phyloP scores from a whole-genome alignment of 2,329 filamentous ascomycete species.

The Monilinia vaccinii-corymbosi region DNA sequence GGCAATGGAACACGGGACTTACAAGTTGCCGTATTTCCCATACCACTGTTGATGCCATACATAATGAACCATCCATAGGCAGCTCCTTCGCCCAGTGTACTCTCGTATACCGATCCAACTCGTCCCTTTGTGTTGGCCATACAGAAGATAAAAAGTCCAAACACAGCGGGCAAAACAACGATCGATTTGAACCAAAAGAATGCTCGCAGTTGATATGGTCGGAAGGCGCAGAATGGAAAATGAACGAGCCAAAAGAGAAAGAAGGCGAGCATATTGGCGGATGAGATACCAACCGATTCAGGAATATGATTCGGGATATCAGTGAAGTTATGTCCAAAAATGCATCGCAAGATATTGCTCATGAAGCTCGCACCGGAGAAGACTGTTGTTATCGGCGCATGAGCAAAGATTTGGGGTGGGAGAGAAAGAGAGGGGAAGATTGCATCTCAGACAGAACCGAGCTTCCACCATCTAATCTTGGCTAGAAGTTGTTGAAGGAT shows the following conservation, averaged over 20 bases:
- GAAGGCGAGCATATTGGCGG: slow-evolving; percentile 36
- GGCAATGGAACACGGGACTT: not conserved
- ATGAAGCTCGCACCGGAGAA: slow-evolving; percentile 42
- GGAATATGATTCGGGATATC: slow-evolving; percentile 33
- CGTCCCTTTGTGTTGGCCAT: slow-evolving; percentile 33
- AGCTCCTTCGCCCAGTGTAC: slow-evolving; percentile 12
- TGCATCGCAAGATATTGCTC: slow-evolving; percentile 36
- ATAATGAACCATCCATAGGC: slow-evolving; percentile 32
- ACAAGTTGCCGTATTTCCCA: slow-evolving; percentile 32
- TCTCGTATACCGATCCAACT: slow-evolving; percentile 21
- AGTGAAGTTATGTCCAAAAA: slow-evolving; percentile 29
- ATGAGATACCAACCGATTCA: slow-evolving; percentile 32
- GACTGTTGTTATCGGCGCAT: slow-evolving; percentile 18
- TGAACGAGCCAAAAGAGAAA: slow-evolving; percentile 48
- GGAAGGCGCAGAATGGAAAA: slow-evolving; percentile 37
- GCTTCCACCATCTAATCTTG: not conserved
- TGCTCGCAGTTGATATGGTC: slow-evolving; percentile 36
- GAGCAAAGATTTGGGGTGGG: not conserved
- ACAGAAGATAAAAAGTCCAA: slow-evolving; percentile 33
- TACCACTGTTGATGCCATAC: slow-evolving; percentile 33
- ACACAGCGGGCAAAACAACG: slow-evolving; percentile 32
- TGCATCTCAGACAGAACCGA: not conserved
- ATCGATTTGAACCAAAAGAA: slow-evolving; percentile 32
- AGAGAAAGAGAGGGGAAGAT: not conserved
- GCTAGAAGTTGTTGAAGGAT: not conserved